These are phyloP conservation scores for Melaleuca quinquenervia DNA, from an alignment of 345 rosid genomes.

Conservation along the genomic window DNA sequence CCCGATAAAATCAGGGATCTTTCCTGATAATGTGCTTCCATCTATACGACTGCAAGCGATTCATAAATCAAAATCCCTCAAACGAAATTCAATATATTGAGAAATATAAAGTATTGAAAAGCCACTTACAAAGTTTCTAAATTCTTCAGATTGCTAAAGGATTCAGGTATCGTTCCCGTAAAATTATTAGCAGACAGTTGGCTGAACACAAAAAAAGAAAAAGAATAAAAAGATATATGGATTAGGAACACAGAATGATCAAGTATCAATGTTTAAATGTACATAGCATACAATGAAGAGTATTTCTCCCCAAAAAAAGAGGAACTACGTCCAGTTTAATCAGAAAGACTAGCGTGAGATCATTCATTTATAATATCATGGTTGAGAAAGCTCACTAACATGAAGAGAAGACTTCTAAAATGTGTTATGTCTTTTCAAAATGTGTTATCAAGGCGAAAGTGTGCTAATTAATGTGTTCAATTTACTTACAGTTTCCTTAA, in stretches of 20 bases:
- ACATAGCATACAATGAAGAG: background rate
- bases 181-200: constrained; percentile 68
- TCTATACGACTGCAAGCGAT: constrained; percentile 52
- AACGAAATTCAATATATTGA: background rate
- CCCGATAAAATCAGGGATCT: constrained; percentile 70
- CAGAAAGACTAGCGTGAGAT: background rate
- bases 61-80: background rate
- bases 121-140: constrained; percentile 66
- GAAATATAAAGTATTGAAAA: background rate
- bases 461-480: background rate
- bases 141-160: constrained; percentile 50
- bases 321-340: too few species aligned
- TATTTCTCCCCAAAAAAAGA: too few species aligned
- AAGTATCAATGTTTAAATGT: background rate
- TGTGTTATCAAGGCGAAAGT: background rate
- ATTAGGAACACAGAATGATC: background rate
- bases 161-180: constrained; percentile 57
- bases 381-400: background rate
- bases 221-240: background rate
- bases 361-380: background rate
- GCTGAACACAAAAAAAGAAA: too few species aligned
- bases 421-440: too few species aligned
- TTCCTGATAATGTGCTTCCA: constrained; percentile 63
- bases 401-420: background rate
- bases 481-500: constrained; percentile 18